These are phyloP conservation scores for Diaporthe sp. DNA, from an alignment of 2,329 filamentous ascomycete species.

Conservation along the genomic window DNA sequence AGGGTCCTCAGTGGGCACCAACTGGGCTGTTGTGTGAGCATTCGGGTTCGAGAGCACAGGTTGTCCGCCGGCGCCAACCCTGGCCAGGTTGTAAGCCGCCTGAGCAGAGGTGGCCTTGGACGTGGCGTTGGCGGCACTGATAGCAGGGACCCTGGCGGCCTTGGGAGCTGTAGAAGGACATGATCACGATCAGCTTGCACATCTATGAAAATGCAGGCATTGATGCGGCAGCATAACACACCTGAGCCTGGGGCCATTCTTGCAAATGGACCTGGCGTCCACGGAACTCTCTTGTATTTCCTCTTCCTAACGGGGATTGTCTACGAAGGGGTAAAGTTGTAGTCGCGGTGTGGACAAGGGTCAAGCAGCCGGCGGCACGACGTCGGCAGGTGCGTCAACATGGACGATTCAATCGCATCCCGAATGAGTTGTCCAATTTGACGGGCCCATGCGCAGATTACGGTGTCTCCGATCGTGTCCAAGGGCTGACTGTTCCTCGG, in stretches of 20 bases:
- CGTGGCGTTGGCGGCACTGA: conserved; percentile 21
- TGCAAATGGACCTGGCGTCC: conserved; percentile 37
- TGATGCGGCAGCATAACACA: conserved; percentile 30
- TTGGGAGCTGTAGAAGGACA: conserved; percentile 35
- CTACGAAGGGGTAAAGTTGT: conserved; percentile 12
- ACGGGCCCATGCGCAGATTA: conserved; percentile 30
- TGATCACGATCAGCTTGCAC: conserved; percentile 34
- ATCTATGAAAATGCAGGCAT: background rate
- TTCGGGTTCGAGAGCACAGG: conserved; percentile 30
- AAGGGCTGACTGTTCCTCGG: conserved; percentile 14
- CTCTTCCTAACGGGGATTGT: conserved; percentile 9
- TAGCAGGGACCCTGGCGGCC: conserved; percentile 32
- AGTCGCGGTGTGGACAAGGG: conserved; percentile 4
- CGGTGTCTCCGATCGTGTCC: conserved; percentile 26
- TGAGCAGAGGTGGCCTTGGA: conserved; percentile 29
- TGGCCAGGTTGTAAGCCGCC: conserved; percentile 29
- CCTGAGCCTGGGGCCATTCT: conserved; percentile 41
- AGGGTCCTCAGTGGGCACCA: conserved; percentile 31
- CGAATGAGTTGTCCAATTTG: conserved; percentile 35
- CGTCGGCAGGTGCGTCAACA: conserved; percentile 39
- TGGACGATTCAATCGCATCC: conserved; percentile 38
- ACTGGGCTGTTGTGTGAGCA: conserved; percentile 35
- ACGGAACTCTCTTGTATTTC: conserved; percentile 9
- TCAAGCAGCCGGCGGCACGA: conserved; percentile 37
- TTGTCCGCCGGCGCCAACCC: conserved; percentile 22